Evolutionary conservation across 2,329 filamentous ascomycete genomes (phyloP), one percentile per base, ranked within the genome.

Genomic region (Fusarium sp.): DNA sequence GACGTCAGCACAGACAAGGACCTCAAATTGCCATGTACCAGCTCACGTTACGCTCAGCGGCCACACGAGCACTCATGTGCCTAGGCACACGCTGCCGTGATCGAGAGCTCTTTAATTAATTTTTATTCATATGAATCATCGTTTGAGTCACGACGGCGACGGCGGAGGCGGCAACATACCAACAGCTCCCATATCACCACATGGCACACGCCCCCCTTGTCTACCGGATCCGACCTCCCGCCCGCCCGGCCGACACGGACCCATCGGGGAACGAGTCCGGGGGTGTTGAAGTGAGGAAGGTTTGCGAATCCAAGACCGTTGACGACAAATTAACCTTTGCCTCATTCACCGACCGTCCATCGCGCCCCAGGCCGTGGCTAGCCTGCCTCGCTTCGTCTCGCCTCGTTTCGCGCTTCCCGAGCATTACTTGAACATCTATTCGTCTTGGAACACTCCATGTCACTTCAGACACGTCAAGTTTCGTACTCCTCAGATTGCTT

Each of bases 261-360:
- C 71, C 66, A 59, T 69, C 76, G 74, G 76, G 75, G 68, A 78
- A 68, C 63, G 56, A 65, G 69, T 63, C 75, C 74, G 66, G 61
- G 61, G 52, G 65, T 31, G 47, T 36, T 64, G 61, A 40, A 22
- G 59, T 64, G 61, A 40, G 31, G 59, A 60, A 38, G 64, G 61
- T 66, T 72, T 72, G 57, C 58, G 69, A 56, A 66, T 56, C 58
- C 36, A 50, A 54, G 18, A 57, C 42, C 22, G 31, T 36, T 33
- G 45, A 70, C 38, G 40, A 63, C 57, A 50, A 67, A 61, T 57
- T 33, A 35, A 22, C 58, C 29, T 58, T 65, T 47, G 18, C 56
- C 35, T 71, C 13, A 27, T 63, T 69, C 35, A 70, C 63, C 63
- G 60, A 59, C 11, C n/a, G 40, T 52, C 58, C 29, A 33, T 57